Conservation (phyloP, 148 eudicot genomes). For the Chenopodium album region DNA sequence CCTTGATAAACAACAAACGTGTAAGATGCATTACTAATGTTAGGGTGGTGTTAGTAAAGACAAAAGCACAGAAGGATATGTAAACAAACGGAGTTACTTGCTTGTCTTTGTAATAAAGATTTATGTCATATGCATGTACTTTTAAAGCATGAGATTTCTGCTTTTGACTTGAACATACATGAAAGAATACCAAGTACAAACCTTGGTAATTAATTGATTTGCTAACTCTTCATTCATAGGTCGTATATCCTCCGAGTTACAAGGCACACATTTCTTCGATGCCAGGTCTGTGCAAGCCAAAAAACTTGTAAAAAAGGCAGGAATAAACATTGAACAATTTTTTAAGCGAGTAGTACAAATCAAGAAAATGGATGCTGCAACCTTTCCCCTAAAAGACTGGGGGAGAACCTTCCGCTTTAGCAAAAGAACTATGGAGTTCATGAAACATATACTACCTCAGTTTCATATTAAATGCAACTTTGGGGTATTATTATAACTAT, state of each 20-base stretch:
- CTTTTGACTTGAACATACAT: not conserved
- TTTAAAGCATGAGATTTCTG: not conserved
- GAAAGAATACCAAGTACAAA: constrained; percentile 24
- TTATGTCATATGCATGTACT: not conserved
- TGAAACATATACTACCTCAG: not conserved
- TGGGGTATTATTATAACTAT: too few relatives aligned
- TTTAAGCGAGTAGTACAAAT: not conserved
- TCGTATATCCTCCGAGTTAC: constrained; percentile 62
- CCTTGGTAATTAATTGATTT: constrained; percentile 53
- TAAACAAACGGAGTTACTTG: not conserved
- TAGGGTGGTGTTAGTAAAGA: not conserved
- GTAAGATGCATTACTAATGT: not conserved
- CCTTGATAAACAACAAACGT: constrained; percentile 39
- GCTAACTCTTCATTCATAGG: constrained; percentile 81
- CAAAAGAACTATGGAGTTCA: not conserved
- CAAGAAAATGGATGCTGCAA: not conserved
- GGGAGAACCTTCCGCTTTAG: not conserved
- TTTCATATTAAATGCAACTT: too few relatives aligned
- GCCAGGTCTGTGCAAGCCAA: constrained; percentile 55
- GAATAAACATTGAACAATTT: not conserved
- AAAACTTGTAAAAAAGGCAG: not conserved
- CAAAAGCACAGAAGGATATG: not conserved
- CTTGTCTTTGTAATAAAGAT: not conserved
- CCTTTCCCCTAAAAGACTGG: not conserved
- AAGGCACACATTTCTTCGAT: constrained; percentile 85